These are phyloP conservation scores for Elongisporangium senticosum DNA, from an alignment of 352 stramenopile species.

Conservation along the genomic window DNA sequence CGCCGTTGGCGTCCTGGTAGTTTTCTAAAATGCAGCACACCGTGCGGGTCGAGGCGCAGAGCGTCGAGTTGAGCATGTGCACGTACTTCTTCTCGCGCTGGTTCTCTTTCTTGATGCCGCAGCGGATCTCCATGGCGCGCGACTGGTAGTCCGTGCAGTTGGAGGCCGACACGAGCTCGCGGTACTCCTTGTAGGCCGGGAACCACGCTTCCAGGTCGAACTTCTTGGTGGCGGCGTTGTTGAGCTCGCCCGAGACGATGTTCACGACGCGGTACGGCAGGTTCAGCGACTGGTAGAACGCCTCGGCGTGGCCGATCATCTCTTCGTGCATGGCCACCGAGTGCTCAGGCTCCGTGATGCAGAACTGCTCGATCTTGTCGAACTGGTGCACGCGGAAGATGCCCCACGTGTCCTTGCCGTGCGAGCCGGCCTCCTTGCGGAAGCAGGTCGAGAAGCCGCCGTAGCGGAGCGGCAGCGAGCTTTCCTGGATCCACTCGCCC, in stretches of 20 bases:
- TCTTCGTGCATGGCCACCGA: constrained; percentile 91
- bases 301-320: constrained; percentile 90
- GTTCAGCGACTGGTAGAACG: constrained; percentile 98
- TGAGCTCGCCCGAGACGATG: constrained; percentile 97
- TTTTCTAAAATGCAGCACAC: constrained; percentile 99
- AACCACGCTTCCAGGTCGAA: constrained; percentile 99
- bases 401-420: constrained; percentile 99
- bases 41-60: constrained; percentile 97
- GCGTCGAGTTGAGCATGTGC: constrained; percentile 99
- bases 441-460: constrained; percentile 99
- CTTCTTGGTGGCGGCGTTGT: constrained; percentile 99
- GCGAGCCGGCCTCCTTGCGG: constrained; percentile 98
- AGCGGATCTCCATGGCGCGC: constrained; percentile 96
- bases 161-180: constrained; percentile 98
- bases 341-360: constrained; percentile 93
- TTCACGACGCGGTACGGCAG: constrained; percentile 99
- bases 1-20: constrained; percentile 96
- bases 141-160: constrained; percentile 99
- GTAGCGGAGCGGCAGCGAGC: constrained; percentile 75
- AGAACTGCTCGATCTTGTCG: constrained; percentile 99
- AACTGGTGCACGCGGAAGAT: constrained; percentile 99
- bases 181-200: constrained; percentile 97
- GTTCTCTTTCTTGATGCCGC: constrained; percentile 94
- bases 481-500: constrained; percentile 88
- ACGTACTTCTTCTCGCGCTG: constrained; percentile 96